phyloP scores from a whole-genome alignment of 192 early-diverging fungal genomes.

The Geranomyces michiganensis region DNA sequence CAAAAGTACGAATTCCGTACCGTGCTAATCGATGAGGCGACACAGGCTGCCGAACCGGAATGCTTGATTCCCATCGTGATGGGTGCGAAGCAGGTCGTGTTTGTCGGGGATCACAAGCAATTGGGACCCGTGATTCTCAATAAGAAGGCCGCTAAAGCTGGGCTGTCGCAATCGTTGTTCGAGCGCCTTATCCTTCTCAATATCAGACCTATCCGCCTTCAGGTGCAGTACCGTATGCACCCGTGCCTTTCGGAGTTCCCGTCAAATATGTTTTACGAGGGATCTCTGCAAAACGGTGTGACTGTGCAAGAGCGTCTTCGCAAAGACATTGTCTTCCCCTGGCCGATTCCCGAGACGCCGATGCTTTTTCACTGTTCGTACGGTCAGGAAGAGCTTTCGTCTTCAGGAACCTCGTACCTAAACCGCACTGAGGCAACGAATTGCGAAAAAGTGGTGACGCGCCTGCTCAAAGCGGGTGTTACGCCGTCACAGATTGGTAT shows the following conservation, averaged over 20 bases:
- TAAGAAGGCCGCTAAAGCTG: conserved; percentile 93
- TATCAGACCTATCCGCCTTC: conserved; percentile 89
- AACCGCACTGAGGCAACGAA: conserved; percentile 97
- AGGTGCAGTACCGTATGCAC: conserved; percentile 99
- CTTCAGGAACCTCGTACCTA: conserved; percentile 96
- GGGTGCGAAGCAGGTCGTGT: conserved; percentile 92
- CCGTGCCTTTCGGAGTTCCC: conserved; percentile 98
- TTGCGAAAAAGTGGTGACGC: conserved; percentile 95
- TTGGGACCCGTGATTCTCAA: conserved; percentile 97
- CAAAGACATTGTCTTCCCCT: conserved; percentile 90
- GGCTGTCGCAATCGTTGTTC: conserved; percentile 93
- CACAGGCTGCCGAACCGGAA: conserved; percentile 96
- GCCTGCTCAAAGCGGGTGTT: conserved; percentile 86
- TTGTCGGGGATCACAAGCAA: conserved; percentile 99
- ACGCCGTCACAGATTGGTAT: conserved; percentile 92
- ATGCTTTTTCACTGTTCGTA: conserved; percentile 95
- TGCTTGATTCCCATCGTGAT: conserved; percentile 97
- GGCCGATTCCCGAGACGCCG: conserved; percentile 91
- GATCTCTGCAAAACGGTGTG: conserved; percentile 95
- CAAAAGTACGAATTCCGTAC: conserved; percentile 86
- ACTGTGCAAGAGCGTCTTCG: conserved; percentile 88
- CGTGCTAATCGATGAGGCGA: conserved; percentile 96
- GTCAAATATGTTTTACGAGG: conserved; percentile 99
- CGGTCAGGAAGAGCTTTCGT: conserved; percentile 95
- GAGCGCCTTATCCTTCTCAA: conserved; percentile 93